Conservation (phyloP, 345 rosid genomes). For the Eucalyptus urophylla region DNA sequence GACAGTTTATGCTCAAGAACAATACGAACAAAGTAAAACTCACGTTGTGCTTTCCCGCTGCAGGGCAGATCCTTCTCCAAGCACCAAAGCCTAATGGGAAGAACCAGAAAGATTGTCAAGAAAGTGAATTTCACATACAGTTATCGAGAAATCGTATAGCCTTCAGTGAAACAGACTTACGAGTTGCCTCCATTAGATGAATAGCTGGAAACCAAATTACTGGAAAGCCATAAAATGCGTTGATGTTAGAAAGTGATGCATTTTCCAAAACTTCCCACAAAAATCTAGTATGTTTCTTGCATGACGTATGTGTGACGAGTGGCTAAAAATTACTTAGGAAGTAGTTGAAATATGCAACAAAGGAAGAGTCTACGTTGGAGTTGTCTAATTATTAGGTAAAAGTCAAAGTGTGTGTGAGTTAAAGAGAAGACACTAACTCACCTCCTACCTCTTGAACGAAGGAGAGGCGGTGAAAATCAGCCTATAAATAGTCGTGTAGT, state of each 20-base stretch:
- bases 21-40: neutral
- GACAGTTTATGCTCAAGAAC: neutral
- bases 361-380: no score
- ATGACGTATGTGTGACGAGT: no score
- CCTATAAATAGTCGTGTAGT: no score
- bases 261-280: no score
- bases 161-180: slow-evolving; percentile 19
- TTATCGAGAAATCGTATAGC: neutral
- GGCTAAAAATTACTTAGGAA: no score
- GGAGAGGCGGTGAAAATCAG: no score
- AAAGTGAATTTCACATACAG: rapidly evolving
- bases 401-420: no score
- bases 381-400: no score
- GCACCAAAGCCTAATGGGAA: slow-evolving; percentile 46
- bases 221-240: slow-evolving; percentile 4
- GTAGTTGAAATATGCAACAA: no score
- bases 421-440: no score
- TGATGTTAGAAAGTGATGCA: rapidly evolving
- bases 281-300: no score
- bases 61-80: slow-evolving; percentile 58
- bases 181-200: slow-evolving; percentile 18
- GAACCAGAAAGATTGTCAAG: neutral
- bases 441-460: no score
- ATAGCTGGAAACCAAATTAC: slow-evolving; percentile 59
- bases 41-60: slow-evolving; percentile 21